Evolutionary conservation across 108 stramenopile genomes (phyloP).

Genomic region (Epithemia pelagica): DNA sequence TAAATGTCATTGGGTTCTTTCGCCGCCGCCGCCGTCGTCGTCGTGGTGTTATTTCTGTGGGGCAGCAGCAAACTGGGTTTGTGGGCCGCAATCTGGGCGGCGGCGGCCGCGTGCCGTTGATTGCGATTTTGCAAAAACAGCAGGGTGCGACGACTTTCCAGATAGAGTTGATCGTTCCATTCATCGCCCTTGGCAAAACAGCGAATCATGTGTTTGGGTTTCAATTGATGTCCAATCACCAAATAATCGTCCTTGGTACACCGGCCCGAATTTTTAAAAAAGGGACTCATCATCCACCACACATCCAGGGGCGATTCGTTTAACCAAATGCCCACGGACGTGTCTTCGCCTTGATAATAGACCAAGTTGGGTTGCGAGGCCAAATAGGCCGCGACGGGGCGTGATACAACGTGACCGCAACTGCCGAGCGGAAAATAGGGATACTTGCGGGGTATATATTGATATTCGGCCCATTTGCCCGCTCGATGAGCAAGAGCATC

Average conservation of each 20-base stretch:
- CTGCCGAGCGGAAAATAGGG: constrained; percentile 32
- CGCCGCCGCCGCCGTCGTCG: too few species aligned
- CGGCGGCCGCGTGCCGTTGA: too few species aligned
- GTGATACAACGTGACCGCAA: constrained; percentile 28
- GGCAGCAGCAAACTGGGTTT: too few species aligned
- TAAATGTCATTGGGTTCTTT: too few species aligned
- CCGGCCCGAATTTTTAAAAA: neutral
- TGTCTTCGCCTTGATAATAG: constrained; percentile 46
- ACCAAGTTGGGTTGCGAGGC: constrained; percentile 1
- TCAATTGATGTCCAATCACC: neutral
- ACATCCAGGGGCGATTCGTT: constrained; percentile 14
- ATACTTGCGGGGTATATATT: constrained; percentile 17
- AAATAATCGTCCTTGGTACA: neutral
- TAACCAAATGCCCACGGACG: constrained; percentile 41
- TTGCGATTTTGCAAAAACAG: too few species aligned
- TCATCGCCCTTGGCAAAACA: constrained; percentile 1
- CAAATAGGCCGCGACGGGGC: constrained; percentile 21
- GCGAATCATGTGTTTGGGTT: neutral
- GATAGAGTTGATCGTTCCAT: neutral
- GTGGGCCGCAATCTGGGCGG: too few species aligned
- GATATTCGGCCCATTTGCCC: constrained; percentile 29
- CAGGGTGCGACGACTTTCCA: neutral
- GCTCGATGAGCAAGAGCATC: constrained; percentile 8
- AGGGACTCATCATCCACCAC: neutral
- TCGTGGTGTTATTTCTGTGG: too few species aligned